phyloP scores from a whole-genome alignment of 1,139 yeast species.

The Blastobotrys illinoisensis region DNA sequence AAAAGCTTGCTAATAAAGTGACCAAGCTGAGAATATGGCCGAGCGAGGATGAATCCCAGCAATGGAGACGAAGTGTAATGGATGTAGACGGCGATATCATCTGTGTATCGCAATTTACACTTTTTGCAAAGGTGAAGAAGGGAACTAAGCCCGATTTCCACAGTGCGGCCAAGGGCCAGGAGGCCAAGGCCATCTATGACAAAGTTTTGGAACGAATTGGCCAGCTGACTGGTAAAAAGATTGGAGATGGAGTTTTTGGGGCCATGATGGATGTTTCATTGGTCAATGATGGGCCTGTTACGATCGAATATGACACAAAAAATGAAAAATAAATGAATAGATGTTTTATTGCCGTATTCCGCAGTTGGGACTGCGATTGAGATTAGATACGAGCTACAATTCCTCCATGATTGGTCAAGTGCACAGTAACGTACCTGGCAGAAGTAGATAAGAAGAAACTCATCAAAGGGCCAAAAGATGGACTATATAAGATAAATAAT shows the following conservation, averaged over 20 bases:
- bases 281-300: slow-evolving; percentile 82
- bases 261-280: slow-evolving; percentile 94
- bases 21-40: slow-evolving; percentile 67
- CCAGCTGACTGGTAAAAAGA: slow-evolving; percentile 41
- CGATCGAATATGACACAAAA: slow-evolving; percentile 61
- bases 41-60: slow-evolving; percentile 47
- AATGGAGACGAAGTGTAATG: slow-evolving; percentile 52
- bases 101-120: slow-evolving; percentile 79
- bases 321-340: not conserved
- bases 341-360: too few relatives aligned
- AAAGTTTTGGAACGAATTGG: slow-evolving; percentile 47
- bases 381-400: too few relatives aligned
- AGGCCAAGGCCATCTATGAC: slow-evolving; percentile 65
- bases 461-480: too few relatives aligned
- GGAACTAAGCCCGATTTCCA: slow-evolving; percentile 95
- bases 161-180: slow-evolving; percentile 72
- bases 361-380: too few relatives aligned
- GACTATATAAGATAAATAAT: too few relatives aligned
- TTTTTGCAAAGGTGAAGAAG: slow-evolving; percentile 75
- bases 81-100: slow-evolving; percentile 56
- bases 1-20: slow-evolving; percentile 61
- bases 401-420: too few relatives aligned
- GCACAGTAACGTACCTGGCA: too few relatives aligned
- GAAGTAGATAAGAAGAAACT: too few relatives aligned
- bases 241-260: slow-evolving; percentile 81